Base-by-base conservation (phyloP, 1,139 yeast species). In the Geotrichum siamense region DNA sequence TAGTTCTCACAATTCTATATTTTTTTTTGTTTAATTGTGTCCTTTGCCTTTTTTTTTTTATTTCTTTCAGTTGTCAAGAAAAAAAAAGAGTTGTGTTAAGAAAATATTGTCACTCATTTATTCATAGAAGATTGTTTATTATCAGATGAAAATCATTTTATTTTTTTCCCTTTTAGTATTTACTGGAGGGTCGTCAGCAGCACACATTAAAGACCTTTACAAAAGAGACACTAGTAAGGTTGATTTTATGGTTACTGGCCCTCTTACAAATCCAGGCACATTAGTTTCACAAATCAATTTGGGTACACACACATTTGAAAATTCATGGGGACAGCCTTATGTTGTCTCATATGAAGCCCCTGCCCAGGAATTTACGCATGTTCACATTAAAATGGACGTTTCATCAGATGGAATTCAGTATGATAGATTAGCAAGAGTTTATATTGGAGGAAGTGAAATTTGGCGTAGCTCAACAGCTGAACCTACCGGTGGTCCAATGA, bases 391-490 rank as follows among this genome's bases (percentile, higher is more conserved):
- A 3, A 64, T 85, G 41, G 70, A 75, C 39, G 78, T 82, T 2
- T 63, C 74, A 3, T 78, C 78, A 3, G 68, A 63, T 37, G 89
- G 91, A 10, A 72, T 76, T 10, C 95, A 85, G 59, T 84, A 75
- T 55, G 94, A 85, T 59, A 69, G 95, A 47, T 67, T 85, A 54
- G 83, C 81, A 12, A 84, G 84, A 56, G 61, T 85, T 23, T 81
- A 74, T 55, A 60, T 85, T 22, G 74, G 75, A 43, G 83, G 79
- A 21, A 70, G 73, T 15, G 84, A 83, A 53, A 63, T 85, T 27
- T 85, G 94, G 94, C 71, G 94, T 60, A 79, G 93, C 0, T 79
- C 89, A 2, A 85, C 94, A 1, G 78, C 84, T 15, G 94, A 85
- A 61, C 95, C 95, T 0, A 75, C 77, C 49, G 70, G 75, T 43